Base-by-base conservation (phyloP, 169 alveolate genomes). In the Pseudocohnilembus persalinus region DNA sequence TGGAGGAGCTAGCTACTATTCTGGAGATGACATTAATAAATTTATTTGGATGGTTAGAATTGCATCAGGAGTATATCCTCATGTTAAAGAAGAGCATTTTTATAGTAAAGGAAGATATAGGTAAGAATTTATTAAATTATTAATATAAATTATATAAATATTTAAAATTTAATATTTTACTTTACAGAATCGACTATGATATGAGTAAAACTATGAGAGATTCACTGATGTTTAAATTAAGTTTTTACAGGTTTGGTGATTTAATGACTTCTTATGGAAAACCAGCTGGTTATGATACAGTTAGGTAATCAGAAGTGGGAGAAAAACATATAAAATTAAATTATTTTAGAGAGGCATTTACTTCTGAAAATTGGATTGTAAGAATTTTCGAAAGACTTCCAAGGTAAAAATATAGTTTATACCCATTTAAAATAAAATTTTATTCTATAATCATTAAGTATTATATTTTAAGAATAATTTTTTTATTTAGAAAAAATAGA, bases 41-140 rank as follows among this genome's bases (percentile, higher is more conserved):
- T 98, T 98, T 93, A 88, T 97, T 30, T 99, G 99, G 99, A 98
- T 98, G 97, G 94, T 98, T 49, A 96, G 99, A 85, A 99, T 99
- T 73, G 99, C 99, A 0, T 95, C 97, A 26, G 99, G 99, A 29
- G 98, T 96, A 29, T 97, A 93, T 93, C 99, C 99, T 0, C 97
- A 96, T 63, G 91, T 97, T 31, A 95, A 95, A 85, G 98, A 97
- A 83, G 95, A 93, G 73, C 95, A 95, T 82, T 97, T 92, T 88
- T 88, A 90, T 77, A 88, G 87, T 34, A 91, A 92, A 35, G 96
- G 85, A 15, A n/a, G 76, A 74, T 64, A 79, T 49, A 49, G 20
- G 68, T 49, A 49, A 49, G 68, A 49, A 20, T 11, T 11, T 4
- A 49, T 11, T 11, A 49, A 49, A 49, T 49, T 49, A 49, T 49